Percentiles rank a stretch among this genome's conserved stretches.
Conservation (phyloP, 2,329 filamentous ascomycete species). For the Leptographium procerum region DNA sequence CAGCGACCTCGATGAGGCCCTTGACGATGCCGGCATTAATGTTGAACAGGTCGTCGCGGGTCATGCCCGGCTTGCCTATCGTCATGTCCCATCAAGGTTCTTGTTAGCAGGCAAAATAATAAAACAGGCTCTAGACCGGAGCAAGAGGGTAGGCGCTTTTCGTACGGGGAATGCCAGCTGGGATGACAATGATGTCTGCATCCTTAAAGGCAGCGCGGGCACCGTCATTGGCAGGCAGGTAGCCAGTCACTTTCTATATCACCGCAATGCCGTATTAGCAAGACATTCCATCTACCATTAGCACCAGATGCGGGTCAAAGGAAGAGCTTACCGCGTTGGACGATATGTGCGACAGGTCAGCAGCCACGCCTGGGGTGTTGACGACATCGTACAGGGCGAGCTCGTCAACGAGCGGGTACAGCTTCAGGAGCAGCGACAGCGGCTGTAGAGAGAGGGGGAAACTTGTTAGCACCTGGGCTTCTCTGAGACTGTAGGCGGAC, state of each 20-base stretch:
- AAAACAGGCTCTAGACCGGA: background rate
- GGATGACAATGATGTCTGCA: constrained; percentile 93
- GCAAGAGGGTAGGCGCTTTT: background rate
- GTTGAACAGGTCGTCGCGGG: constrained; percentile 98
- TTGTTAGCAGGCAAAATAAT: background rate
- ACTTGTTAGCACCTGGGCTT: constrained; percentile 5
- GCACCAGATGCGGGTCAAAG: background rate
- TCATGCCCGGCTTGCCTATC: constrained; percentile 98
- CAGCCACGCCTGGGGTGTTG: constrained; percentile 91
- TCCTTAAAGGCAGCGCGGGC: constrained; percentile 81
- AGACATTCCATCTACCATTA: background rate
- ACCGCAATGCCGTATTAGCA: background rate
- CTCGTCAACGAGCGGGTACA: constrained; percentile 76
- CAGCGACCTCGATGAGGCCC: constrained; percentile 78
- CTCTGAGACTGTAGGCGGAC: background rate
- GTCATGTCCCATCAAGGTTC: background rate
- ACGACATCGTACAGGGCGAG: constrained; percentile 98
- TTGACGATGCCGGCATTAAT: constrained; percentile 98
- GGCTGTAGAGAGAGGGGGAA: constrained; percentile 49
- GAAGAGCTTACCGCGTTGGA: constrained; percentile 57
- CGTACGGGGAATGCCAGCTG: constrained; percentile 93
- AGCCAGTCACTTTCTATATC: constrained; percentile 71
- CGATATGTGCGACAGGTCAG: constrained; percentile 96
- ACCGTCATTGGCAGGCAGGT: constrained; percentile 75
- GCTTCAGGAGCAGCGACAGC: constrained; percentile 91